Conservation (phyloP, 164 flowering plant genomes). For the Vitis labrusca region DNA sequence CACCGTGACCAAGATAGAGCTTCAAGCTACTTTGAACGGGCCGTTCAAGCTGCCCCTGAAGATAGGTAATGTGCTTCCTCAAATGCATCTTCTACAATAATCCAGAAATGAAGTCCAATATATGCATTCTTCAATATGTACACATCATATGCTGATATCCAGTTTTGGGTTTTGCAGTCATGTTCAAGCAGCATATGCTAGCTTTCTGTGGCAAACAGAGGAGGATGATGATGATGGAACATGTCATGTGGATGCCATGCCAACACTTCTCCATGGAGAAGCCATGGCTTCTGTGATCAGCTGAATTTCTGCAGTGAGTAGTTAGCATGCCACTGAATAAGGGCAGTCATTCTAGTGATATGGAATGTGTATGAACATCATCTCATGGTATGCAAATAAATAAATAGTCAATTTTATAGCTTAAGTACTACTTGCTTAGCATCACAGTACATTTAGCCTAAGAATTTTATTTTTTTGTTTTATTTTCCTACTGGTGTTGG, state of each 20-base stretch:
- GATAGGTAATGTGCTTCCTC: constrained; percentile 43
- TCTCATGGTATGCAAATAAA: too few species aligned
- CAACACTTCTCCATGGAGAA: constrained; percentile 14
- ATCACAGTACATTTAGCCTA: too few species aligned
- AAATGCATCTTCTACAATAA: neutral
- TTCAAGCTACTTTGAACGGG: constrained; percentile 51
- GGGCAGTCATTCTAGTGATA: too few species aligned
- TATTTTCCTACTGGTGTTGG: too few species aligned
- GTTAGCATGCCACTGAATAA: too few species aligned
- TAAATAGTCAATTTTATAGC: too few species aligned
- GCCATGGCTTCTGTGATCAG: constrained; percentile 24
- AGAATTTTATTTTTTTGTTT: too few species aligned
- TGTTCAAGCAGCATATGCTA: constrained; percentile 73
- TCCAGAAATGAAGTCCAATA: neutral
- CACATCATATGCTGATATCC: neutral
- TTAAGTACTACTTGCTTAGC: too few species aligned
- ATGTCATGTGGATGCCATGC: constrained; percentile 1
- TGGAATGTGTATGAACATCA: too few species aligned
- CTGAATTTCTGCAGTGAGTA: too few species aligned
- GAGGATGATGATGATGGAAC: constrained; percentile 37
- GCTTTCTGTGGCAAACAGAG: constrained; percentile 64
- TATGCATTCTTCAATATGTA: too few species aligned
- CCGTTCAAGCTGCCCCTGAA: constrained; percentile 53
- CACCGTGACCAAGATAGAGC: constrained; percentile 52
- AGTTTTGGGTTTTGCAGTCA: constrained; percentile 39